These are phyloP conservation scores for Diutina siamensis DNA, from an alignment of 1,139 yeast genomes.

Conservation along the genomic window DNA sequence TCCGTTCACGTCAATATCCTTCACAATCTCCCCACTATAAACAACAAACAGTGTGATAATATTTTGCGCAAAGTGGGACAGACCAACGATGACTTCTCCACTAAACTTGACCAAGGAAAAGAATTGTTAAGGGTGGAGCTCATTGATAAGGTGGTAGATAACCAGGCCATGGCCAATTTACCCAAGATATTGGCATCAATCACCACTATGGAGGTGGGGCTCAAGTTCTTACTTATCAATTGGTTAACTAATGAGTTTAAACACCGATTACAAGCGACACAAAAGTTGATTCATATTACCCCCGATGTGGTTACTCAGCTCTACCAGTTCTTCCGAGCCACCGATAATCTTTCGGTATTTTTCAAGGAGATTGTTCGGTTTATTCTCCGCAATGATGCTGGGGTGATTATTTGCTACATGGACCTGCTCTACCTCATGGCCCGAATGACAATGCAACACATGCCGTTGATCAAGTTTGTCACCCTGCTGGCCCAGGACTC, in stretches of 20 bases:
- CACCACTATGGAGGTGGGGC: constrained; percentile 23
- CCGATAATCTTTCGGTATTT: constrained; percentile 30
- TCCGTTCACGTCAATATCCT: constrained; percentile 38
- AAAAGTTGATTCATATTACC: constrained; percentile 27
- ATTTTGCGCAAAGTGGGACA: constrained; percentile 32
- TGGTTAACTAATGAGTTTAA: constrained; percentile 33
- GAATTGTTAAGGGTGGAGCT: constrained; percentile 16
- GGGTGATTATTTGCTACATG: constrained; percentile 28
- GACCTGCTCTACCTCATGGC: constrained; percentile 30
- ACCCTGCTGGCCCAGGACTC: constrained; percentile 8
- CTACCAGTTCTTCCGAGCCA: constrained; percentile 21
- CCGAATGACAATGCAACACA: constrained; percentile 24
- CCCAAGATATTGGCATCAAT: constrained; percentile 12
- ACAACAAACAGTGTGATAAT: constrained; percentile 40
- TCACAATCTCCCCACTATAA: constrained; percentile 41
- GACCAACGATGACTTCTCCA: constrained; percentile 22
- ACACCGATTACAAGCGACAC: constrained; percentile 18
- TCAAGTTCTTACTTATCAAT: constrained; percentile 30
- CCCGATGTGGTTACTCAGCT: constrained; percentile 22
- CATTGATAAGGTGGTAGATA: constrained; percentile 15
- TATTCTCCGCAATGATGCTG: constrained; percentile 30
- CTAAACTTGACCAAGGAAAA: constrained; percentile 21
- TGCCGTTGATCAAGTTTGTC: constrained; percentile 25
- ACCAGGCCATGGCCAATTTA: constrained; percentile 10
- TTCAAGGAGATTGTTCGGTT: constrained; percentile 27